Conservation (phyloP, 768 basidiomycete species). For the Psilocybe cyanescens region DNA sequence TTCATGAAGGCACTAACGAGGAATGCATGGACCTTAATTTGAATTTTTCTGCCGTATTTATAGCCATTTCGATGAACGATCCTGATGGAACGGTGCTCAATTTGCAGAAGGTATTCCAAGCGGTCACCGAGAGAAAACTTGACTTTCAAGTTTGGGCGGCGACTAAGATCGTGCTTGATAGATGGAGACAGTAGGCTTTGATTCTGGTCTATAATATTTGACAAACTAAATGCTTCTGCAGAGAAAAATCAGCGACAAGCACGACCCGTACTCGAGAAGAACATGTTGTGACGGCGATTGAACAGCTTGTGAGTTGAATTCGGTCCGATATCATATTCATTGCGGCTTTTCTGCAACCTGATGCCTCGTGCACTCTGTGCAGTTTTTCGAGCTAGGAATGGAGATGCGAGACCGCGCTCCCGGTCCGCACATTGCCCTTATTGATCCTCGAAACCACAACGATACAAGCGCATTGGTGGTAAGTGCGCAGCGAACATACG, state of each 20-base stretch:
- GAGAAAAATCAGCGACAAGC: neutral
- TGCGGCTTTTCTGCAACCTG: constrained; percentile 5
- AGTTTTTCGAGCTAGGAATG: constrained; percentile 57
- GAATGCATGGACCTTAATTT: constrained; percentile 3
- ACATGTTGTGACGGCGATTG: constrained; percentile 20
- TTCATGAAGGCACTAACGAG: neutral
- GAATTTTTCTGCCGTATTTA: constrained; percentile 10
- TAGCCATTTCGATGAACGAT: constrained; percentile 21
- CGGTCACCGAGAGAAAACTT: constrained; percentile 20
- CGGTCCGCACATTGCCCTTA: constrained; percentile 53
- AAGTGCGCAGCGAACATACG: constrained; percentile 44
- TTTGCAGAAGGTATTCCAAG: constrained; percentile 21
- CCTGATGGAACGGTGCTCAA: constrained; percentile 32
- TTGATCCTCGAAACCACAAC: constrained; percentile 51
- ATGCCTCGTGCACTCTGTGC: neutral
- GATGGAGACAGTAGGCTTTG: constrained; percentile 9
- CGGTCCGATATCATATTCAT: constrained; percentile 16
- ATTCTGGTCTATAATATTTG: neutral
- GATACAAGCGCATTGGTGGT: constrained; percentile 41
- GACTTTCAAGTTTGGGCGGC: constrained; percentile 37
- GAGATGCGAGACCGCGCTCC: constrained; percentile 45
- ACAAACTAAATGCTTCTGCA: constrained; percentile 4
- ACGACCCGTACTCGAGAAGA: neutral
- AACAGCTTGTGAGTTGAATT: constrained; percentile 31
- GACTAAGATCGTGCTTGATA: constrained; percentile 30